Conservation (phyloP, 139 green algal genomes). For the Volvox reticuliferus region DNA sequence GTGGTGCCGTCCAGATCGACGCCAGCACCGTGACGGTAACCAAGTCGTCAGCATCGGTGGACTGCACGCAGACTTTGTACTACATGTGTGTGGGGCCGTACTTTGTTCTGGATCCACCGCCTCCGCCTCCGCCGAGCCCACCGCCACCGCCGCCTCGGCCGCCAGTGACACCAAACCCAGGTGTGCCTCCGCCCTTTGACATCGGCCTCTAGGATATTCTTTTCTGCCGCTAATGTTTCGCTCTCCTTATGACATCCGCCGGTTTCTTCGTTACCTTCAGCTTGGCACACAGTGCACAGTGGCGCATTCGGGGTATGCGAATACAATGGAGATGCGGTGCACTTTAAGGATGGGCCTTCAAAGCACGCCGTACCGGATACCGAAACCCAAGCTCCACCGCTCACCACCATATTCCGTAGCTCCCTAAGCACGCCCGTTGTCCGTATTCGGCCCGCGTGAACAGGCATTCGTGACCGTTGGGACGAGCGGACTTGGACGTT, state of each 20-base stretch:
- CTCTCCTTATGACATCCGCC: too few species aligned
- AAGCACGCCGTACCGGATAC: too few species aligned
- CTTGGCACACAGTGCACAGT: too few species aligned
- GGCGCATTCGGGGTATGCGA: too few species aligned
- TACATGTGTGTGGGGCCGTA: conserved; percentile 27
- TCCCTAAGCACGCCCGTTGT: too few species aligned
- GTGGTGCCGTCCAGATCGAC: conserved; percentile 12
- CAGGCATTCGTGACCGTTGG: neutral
- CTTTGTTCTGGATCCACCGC: neutral
- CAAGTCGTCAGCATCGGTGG: neutral
- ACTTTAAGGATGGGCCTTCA: too few species aligned
- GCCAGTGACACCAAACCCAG: neutral
- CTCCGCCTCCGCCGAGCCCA: conserved; percentile 2
- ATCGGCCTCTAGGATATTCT: neutral
- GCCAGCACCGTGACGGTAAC: neutral
- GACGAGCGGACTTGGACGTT: neutral
- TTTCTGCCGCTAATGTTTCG: too few species aligned
- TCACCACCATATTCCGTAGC: too few species aligned
- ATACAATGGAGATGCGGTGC: too few species aligned
- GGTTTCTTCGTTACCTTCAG: too few species aligned
- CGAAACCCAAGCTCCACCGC: too few species aligned
- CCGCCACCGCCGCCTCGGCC: neutral
- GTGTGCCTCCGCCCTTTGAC: neutral
- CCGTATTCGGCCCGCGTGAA: neutral
- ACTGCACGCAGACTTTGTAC: conserved; percentile 5